Evolutionary conservation across 257 asterid genomes (phyloP), one percentile per base, ranked within the genome.

Genomic region (Craterostigma plantagineum): DNA sequence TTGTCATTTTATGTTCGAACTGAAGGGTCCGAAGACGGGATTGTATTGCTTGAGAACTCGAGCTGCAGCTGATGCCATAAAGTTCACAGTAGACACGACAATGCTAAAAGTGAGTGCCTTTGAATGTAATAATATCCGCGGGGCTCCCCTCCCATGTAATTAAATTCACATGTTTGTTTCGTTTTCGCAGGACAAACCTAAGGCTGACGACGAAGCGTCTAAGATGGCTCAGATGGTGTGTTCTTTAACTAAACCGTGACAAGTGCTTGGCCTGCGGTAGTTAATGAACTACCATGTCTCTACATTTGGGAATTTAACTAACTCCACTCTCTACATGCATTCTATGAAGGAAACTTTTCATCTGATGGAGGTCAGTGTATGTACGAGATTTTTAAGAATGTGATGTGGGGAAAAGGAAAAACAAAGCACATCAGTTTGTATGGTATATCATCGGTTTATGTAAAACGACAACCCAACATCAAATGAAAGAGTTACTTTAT

Each of bases 51-150:
- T 87, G 15, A 66, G 95, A 53, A 66, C 97, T 7, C 93, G 92
- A 7, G 92, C 97, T 38, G 95, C 95, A 42, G 95, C 93, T 37
- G 93, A 82, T 64, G 97, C 97, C 13, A 81, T 81, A 61, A 76
- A 87, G 60, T 81, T 79, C 63, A 87, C 97, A 1, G 93, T 87
- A 0, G 92, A 87, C 63, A 71, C 92, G n/a, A 33, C 75, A 15
- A 69, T 75, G 76, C 46, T 81, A 38, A 76, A 76, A 68, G 93
- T 77, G 53, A 34, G 34, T 34, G 30, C 17, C 46, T 27, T 35
- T 40, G 40, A 9, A 15, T 23, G n/a, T 7, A 7, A 7, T n/a
- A n/a, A n/a, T 34, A 6, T 7, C 37, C 7, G 7, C 8, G 7
- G 37, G 37, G 7, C 11, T n/a, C n/a, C n/a, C n/a, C n/a, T n/a